Base-by-base conservation (phyloP, 345 rosid genomes). In the Rubroshorea leprosula region DNA sequence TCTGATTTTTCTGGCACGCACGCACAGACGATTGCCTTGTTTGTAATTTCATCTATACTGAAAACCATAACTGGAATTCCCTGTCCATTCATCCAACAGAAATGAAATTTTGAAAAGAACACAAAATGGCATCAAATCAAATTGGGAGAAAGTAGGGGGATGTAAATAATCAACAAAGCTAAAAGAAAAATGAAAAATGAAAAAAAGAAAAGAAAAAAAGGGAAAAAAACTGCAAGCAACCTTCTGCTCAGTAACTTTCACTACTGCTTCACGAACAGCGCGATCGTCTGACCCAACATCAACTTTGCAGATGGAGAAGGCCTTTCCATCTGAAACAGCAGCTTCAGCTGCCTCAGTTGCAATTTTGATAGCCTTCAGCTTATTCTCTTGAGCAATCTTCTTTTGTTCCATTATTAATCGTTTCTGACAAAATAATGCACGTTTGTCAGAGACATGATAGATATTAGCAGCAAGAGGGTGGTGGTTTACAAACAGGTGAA, bases 231-330 rank as follows among this genome's bases (percentile, higher is more conserved):
- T 22, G 25, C 29, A 48, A 35, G 43, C 12, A 43, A 82, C 97
- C 94, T 87, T 85, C 65, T 70, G 83, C 61, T 72, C 80, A 51
- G 83, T 69, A 51, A 87, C 96, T 86, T 93, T 90, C 50, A 74
- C 39, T 16, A 79, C 96, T 23, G 96, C 97, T 63, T 93, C 99
- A 20, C 97, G 90, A n/a, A 87, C 96, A 20, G 99, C 97, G 50
- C 82, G 83, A 66, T 84, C 95, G 74, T 93, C 97, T 56, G 85
- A 72, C 41, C 97, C 99, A 54, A 87, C 90, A 67, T 93, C 89
- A 27, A 93, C 86, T 58, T 72, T 77, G 35, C 81, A 69, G 16
- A 87, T 69, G 69, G 92, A 90, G 68, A 87, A 90, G 3, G 74
- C 58, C 76, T 85, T 90, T 62, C 96, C 93, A 54, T 71, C 77